These are phyloP conservation scores for Cutaneotrichosporon arboriforme DNA, from an alignment of 1,284 basidiomycete genomes.

Conservation along the genomic window DNA sequence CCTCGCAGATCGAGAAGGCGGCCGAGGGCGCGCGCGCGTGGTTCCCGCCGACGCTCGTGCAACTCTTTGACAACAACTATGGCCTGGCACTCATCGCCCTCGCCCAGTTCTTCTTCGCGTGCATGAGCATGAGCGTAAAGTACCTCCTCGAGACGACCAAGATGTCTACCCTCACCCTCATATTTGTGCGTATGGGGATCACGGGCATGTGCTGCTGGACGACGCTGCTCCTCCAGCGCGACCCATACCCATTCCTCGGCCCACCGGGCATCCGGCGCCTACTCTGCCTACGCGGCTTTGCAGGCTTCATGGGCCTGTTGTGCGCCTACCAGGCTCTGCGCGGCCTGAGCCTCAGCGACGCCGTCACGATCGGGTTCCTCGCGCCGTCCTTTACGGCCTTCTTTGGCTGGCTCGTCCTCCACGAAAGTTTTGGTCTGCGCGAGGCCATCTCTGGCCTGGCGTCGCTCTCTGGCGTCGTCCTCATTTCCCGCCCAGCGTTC, in stretches of 20 bases:
- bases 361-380: slow-evolving; percentile 70
- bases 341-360: slow-evolving; percentile 66
- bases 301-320: slow-evolving; percentile 50
- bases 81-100: slow-evolving; percentile 60
- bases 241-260: slow-evolving; percentile 63
- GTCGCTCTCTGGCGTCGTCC: slow-evolving; percentile 59
- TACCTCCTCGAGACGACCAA: slow-evolving; percentile 36
- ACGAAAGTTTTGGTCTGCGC: slow-evolving; percentile 58
- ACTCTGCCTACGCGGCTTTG: slow-evolving; percentile 58
- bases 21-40: slow-evolving; percentile 1
- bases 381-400: slow-evolving; percentile 63
- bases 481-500: slow-evolving; percentile 63
- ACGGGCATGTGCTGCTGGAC: slow-evolving; percentile 51
- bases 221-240: slow-evolving; percentile 52
- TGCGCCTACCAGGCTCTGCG: slow-evolving; percentile 62
- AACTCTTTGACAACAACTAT: slow-evolving; percentile 50
- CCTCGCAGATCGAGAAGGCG: background rate
- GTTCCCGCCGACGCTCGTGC: slow-evolving; percentile 13
- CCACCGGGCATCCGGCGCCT: slow-evolving; percentile 61
- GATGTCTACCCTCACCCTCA: slow-evolving; percentile 36
- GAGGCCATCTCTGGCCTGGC: slow-evolving; percentile 62
- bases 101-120: slow-evolving; percentile 59
- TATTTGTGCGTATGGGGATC: slow-evolving; percentile 45
- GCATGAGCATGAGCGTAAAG: slow-evolving; percentile 53
- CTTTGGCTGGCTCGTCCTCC: slow-evolving; percentile 62